Conservation (phyloP, 169 alveolate genomes). For the Theileria orientalis region DNA sequence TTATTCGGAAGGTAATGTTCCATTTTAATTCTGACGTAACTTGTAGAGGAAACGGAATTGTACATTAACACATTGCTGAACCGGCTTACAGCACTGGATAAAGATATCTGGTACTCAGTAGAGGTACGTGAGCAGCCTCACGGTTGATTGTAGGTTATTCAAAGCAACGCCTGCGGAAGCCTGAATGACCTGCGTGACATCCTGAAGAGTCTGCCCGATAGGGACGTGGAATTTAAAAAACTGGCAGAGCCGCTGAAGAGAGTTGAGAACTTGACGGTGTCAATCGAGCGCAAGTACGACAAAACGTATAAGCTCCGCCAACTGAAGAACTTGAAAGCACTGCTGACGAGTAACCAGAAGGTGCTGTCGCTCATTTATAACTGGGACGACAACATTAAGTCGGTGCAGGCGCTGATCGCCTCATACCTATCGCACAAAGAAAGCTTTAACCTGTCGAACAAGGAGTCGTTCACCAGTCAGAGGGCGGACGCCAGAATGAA, state of each 20-base stretch:
- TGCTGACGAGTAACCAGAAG: conserved; percentile 18
- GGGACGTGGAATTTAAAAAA: background rate
- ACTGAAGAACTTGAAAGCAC: conserved; percentile 16
- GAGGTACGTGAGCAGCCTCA: background rate
- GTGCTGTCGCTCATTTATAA: conserved; percentile 44
- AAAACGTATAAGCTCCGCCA: conserved; percentile 7
- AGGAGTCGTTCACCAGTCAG: background rate
- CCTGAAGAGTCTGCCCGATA: background rate
- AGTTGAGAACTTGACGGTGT: conserved; percentile 19
- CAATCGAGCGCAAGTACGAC: conserved; percentile 32
- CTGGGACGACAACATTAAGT: conserved; percentile 59
- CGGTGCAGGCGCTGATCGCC: background rate
- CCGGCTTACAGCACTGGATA: background rate
- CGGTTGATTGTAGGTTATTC: background rate
- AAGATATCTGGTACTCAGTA: conserved; percentile 18
- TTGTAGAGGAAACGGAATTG: conserved; percentile 1
- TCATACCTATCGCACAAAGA: conserved; percentile 9
- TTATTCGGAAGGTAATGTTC: background rate
- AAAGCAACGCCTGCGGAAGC: conserved; percentile 3
- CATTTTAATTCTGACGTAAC: background rate
- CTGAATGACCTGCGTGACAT: background rate
- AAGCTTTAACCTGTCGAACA: background rate
- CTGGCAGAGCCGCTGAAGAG: background rate
- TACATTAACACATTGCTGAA: background rate
- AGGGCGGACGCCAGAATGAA: background rate